These are phyloP conservation scores for Colletotrichum sublineola DNA, from an alignment of 2,329 filamentous ascomycete genomes.

Conservation along the genomic window DNA sequence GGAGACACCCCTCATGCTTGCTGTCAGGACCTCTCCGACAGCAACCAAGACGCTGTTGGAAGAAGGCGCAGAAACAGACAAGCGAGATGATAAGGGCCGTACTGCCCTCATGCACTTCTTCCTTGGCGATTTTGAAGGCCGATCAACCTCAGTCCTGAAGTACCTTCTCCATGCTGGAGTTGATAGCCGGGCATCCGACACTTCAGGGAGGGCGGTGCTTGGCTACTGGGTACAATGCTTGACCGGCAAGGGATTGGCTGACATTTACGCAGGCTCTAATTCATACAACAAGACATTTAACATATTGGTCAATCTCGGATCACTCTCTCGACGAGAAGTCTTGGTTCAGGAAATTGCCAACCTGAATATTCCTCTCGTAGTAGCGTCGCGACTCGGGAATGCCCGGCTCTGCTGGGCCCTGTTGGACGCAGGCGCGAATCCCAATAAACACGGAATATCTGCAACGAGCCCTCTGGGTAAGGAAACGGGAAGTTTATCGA, in stretches of 20 bases:
- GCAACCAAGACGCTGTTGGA: background rate
- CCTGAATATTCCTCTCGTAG: background rate
- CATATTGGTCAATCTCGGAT: too few relatives aligned
- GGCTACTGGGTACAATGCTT: background rate
- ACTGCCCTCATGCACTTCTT: background rate
- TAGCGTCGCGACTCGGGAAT: conserved; percentile 15
- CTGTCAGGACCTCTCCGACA: background rate
- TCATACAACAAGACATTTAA: too few relatives aligned
- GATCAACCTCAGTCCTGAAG: background rate
- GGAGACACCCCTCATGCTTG: background rate
- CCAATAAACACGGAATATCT: conserved; percentile 1
- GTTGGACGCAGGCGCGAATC: conserved; percentile 2
- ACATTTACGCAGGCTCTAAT: background rate
- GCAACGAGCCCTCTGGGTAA: background rate
- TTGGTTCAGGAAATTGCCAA: background rate
- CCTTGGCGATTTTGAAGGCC: background rate
- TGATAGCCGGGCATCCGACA: background rate
- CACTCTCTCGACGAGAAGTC: too few relatives aligned
- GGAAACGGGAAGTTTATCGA: too few relatives aligned
- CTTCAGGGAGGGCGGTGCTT: background rate
- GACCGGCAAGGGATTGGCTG: background rate
- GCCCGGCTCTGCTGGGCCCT: conserved; percentile 15
- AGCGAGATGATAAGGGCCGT: background rate
- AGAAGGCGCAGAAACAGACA: background rate
- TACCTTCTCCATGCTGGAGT: background rate